Evolutionary conservation across 805 yeast genomes (phyloP).

Genomic region (Monosporozyma aerobia): DNA sequence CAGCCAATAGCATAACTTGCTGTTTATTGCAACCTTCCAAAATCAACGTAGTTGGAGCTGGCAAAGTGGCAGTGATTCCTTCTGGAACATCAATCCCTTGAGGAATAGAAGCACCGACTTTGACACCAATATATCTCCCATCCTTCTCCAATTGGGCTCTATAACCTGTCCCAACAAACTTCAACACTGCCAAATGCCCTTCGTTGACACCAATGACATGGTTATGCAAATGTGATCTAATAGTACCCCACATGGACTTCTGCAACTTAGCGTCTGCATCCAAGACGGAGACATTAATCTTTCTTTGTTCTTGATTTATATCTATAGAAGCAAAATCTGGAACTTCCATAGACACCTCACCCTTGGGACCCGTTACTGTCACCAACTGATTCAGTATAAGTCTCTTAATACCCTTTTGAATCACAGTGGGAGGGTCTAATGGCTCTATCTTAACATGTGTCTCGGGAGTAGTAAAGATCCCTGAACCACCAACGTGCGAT

Average conservation of each 20-base stretch:
- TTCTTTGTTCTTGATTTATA: slow-evolving; percentile 28
- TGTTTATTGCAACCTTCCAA: slow-evolving; percentile 86
- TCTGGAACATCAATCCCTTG: slow-evolving; percentile 72
- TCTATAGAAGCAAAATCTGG: slow-evolving; percentile 55
- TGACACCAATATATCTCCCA: slow-evolving; percentile 55
- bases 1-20: slow-evolving; percentile 80
- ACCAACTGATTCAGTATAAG: slow-evolving; percentile 43
- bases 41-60: slow-evolving; percentile 77
- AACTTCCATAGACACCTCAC: slow-evolving; percentile 49
- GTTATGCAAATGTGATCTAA: slow-evolving; percentile 69
- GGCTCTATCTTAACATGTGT: slow-evolving; percentile 37
- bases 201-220: slow-evolving; percentile 82
- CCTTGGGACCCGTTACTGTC: slow-evolving; percentile 69
- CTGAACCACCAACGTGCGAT: slow-evolving; percentile 75
- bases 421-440: slow-evolving; percentile 43
- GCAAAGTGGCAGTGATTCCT: slow-evolving; percentile 64
- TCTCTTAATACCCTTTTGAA: slow-evolving; percentile 56
- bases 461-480: slow-evolving; percentile 58
- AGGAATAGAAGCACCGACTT: slow-evolving; percentile 79
- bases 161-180: slow-evolving; percentile 94
- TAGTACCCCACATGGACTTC: slow-evolving; percentile 91
- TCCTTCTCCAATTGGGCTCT: slow-evolving; percentile 69
- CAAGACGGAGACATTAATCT: slow-evolving; percentile 46
- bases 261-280: slow-evolving; percentile 55
- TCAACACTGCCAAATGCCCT: slow-evolving; percentile 81